A percentile compares a stretch with the other conserved stretches of the same genome.
phyloP scores from a whole-genome alignment of 169 alveolate species.

The Cryptosporidium canis region DNA sequence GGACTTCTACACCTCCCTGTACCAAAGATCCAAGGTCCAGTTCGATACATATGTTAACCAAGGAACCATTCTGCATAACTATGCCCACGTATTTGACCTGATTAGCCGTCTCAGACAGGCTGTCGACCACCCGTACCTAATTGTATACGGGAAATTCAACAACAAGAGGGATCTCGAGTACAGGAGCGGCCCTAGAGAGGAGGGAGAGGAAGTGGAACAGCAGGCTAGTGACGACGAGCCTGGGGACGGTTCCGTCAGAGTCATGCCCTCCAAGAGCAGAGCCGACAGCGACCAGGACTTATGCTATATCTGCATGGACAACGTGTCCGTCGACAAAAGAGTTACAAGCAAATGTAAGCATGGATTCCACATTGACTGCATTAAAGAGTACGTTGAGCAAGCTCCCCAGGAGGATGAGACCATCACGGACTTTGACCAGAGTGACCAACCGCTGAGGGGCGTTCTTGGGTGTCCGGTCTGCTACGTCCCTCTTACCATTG shows the following conservation, averaged over 20 bases:
- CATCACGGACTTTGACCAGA: background rate
- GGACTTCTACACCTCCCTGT: conserved; percentile 86
- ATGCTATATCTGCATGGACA: conserved; percentile 71
- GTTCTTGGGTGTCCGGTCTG: conserved; percentile 84
- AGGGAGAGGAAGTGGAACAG: background rate
- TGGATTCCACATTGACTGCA: conserved; percentile 84
- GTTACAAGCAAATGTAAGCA: conserved; percentile 82
- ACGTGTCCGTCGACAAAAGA: conserved; percentile 76
- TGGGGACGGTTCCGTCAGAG: background rate
- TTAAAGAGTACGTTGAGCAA: conserved; percentile 81
- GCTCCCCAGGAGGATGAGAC: conserved; percentile 76
- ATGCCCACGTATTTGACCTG: conserved; percentile 90
- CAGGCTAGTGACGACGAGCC: background rate
- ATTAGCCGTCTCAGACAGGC: conserved; percentile 90
- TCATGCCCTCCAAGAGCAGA: conserved; percentile 68
- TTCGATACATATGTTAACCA: conserved; percentile 83
- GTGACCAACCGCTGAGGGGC: conserved; percentile 39
- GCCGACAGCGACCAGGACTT: conserved; percentile 48
- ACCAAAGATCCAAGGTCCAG: conserved; percentile 74
- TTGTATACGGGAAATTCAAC: conserved; percentile 83
- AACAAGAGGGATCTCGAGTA: background rate
- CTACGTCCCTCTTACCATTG: conserved; percentile 78
- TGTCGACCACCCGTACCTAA: conserved; percentile 90
- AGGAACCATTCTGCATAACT: conserved; percentile 88
- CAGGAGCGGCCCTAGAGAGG: background rate